Evolutionary conservation across 345 rosid species (phyloP), one percentile per base, ranked within the genome.

Genomic region (Salix brachista): DNA sequence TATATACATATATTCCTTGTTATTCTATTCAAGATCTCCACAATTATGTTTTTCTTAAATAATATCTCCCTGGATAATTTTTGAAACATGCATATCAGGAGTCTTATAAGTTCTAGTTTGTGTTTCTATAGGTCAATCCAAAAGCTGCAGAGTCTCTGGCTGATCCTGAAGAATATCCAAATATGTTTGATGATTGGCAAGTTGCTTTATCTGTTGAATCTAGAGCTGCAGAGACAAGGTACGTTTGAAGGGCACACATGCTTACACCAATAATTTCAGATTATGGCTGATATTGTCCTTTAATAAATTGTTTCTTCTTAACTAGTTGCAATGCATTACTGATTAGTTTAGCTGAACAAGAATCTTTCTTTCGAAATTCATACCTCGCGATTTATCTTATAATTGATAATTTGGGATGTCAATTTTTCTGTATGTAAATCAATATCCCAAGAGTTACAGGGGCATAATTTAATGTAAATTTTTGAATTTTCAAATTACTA

Each of bases 121-220:
- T 76, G 26, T 50, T 75, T 61, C 42, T 25, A 67, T 88, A 96
- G 99, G 91, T 96, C 73, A 96, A 96, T 85, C 88, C 98, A 71
- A 94, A 94, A 83, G 99, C 99, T 54, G 97, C 99, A 61, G 99
- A 96, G 78, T 94, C 98, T 76, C 84, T 96, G 87, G 98, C 99
- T 11, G 99, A 96, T 87, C 97, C 98, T 79, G 94, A 88, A 80
- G 99, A 96, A 88, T 96, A 96, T 83, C 85, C 98, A 68, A 96
- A 96, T 85, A 73, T 96, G 80, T 96, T 96, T 88, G 98, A 96
- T 70, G 97, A 96, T 89, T 92, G 98, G 99, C 97, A 94, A 88
- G 88, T 92, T 76, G 94, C 97, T 58, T 89, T 94, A 71, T 90
- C 98, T 65, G 87, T 96, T 6, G 99, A 96, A 84, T 85, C 91